Conservation (phyloP, 1,284 basidiomycete genomes). For the Ceratobasidium sp. region DNA sequence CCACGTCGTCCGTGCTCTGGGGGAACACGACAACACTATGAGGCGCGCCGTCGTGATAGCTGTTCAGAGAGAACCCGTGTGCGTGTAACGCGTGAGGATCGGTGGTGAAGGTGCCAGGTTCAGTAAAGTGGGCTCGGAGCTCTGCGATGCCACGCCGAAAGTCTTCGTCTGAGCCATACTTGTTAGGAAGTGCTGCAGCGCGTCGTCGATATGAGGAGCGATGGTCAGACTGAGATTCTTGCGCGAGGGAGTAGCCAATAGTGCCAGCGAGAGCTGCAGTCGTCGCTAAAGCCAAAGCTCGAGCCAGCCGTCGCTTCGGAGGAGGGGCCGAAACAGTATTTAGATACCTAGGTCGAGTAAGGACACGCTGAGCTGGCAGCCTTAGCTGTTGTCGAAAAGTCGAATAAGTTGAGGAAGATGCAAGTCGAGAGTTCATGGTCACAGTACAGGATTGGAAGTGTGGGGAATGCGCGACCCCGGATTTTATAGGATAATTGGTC, state of each 20-base stretch:
- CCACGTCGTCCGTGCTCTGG: slow-evolving; percentile 73
- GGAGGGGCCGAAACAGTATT: slow-evolving; percentile 3
- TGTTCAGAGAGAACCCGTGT: slow-evolving; percentile 49
- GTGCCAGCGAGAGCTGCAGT: slow-evolving; percentile 37
- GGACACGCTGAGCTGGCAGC: slow-evolving; percentile 8
- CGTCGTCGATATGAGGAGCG: slow-evolving; percentile 38
- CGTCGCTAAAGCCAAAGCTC: slow-evolving; percentile 25
- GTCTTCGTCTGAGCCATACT: slow-evolving; percentile 49
- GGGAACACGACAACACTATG: slow-evolving; percentile 63
- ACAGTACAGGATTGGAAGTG: slow-evolving; percentile 10
- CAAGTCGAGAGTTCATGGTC: slow-evolving; percentile 21
- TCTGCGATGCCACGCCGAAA: slow-evolving; percentile 48
- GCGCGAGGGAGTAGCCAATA: slow-evolving; percentile 40
- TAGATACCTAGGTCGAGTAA: slow-evolving; percentile 11
- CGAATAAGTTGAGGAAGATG: slow-evolving; percentile 11
- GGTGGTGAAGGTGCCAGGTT: slow-evolving; percentile 42
- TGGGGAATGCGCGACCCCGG: slow-evolving; percentile 33
- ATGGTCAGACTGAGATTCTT: slow-evolving; percentile 15
- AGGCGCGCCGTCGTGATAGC: slow-evolving; percentile 56
- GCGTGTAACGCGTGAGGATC: slow-evolving; percentile 46
- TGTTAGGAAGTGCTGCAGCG: slow-evolving; percentile 33
- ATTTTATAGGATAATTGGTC: slow-evolving; percentile 18
- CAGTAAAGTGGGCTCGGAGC: slow-evolving; percentile 42
- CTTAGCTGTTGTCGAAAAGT: slow-evolving; percentile 24
- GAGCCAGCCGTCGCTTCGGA: slow-evolving; percentile 36